A percentile compares a stretch with the other conserved stretches of the same genome.
Conservation (phyloP, 164 flowering plant genomes). For the Tetrastigma voinierianum region DNA sequence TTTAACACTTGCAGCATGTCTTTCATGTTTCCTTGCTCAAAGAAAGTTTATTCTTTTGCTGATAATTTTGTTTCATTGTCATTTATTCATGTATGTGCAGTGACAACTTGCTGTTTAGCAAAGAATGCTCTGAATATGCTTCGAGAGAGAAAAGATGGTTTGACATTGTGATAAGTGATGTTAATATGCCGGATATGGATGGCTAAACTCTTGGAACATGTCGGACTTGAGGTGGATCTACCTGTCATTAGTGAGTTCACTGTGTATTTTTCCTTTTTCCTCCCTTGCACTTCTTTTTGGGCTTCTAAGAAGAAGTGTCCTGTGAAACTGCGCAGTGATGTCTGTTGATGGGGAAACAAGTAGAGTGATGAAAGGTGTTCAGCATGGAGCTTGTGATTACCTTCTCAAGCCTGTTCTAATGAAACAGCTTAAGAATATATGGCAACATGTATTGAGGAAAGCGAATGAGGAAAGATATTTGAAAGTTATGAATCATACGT, state of each 20-base stretch:
- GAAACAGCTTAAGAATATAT: conserved; percentile 30
- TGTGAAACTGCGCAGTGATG: conserved; percentile 19
- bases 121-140: conserved; percentile 16
- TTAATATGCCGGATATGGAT: conserved; percentile 23
- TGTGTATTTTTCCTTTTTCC: neutral
- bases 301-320: neutral
- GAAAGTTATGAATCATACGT: conserved; percentile 2
- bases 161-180: conserved; percentile 24
- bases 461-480: conserved; percentile 11
- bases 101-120: conserved; percentile 15
- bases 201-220: conserved; percentile 23
- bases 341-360: conserved; percentile 22
- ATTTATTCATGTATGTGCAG: conserved; percentile 8
- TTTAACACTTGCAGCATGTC: too few relatives aligned
- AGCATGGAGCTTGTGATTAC: conserved; percentile 35
- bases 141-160: conserved; percentile 14
- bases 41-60: too few relatives aligned
- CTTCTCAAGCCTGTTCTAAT: conserved; percentile 32
- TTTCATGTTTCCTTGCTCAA: too few relatives aligned
- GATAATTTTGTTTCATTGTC: neutral
- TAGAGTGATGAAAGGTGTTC: conserved; percentile 23
- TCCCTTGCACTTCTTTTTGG: neutral
- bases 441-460: conserved; percentile 34
- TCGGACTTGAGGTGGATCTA: conserved; percentile 26
- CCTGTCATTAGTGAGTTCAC: conserved; percentile 25